Conservation (phyloP, 352 stramenopile species). For the Phytophthora idaei region DNA sequence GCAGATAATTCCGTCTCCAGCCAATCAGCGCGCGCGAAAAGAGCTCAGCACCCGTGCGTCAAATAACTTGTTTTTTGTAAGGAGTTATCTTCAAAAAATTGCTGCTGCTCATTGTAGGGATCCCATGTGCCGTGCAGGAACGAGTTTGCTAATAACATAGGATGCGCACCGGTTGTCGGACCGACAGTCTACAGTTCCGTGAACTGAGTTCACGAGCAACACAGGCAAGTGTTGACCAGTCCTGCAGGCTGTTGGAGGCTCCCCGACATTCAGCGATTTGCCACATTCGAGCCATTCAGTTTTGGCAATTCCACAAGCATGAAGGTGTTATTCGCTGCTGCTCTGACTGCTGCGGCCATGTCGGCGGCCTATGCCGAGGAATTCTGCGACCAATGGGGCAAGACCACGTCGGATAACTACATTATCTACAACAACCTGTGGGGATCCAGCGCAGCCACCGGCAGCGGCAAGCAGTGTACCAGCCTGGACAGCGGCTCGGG, state of each 20-base stretch:
- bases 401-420: slow-evolving; percentile 37
- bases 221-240: slow-evolving; percentile 26
- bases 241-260: slow-evolving; percentile 2
- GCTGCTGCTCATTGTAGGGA: slow-evolving; percentile 1
- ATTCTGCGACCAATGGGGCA: slow-evolving; percentile 50
- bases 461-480: slow-evolving; percentile 49
- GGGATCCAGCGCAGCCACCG: slow-evolving; percentile 25
- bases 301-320: slow-evolving; percentile 30
- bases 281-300: slow-evolving; percentile 11
- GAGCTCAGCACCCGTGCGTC: slow-evolving; percentile 12
- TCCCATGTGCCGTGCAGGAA: slow-evolving; percentile 32
- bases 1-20: not conserved
- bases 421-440: slow-evolving; percentile 65
- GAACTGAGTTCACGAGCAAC: slow-evolving; percentile 6
- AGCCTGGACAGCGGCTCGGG: slow-evolving; percentile 37
- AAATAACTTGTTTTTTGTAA: slow-evolving; percentile 4
- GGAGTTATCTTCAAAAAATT: not conserved
- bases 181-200: not conserved
- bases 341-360: slow-evolving; percentile 24
- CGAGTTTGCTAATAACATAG: slow-evolving; percentile 11
- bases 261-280: slow-evolving; percentile 29
- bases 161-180: slow-evolving; percentile 15
- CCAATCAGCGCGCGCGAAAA: slow-evolving; percentile 13
- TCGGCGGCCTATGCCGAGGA: slow-evolving; percentile 22
- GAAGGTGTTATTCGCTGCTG: slow-evolving; percentile 36